A percentile compares a stretch with the other conserved stretches of the same genome.
These are phyloP conservation scores for Diaporthe ilicicola DNA, from an alignment of 2,329 filamentous ascomycete species.

Conservation along the genomic window DNA sequence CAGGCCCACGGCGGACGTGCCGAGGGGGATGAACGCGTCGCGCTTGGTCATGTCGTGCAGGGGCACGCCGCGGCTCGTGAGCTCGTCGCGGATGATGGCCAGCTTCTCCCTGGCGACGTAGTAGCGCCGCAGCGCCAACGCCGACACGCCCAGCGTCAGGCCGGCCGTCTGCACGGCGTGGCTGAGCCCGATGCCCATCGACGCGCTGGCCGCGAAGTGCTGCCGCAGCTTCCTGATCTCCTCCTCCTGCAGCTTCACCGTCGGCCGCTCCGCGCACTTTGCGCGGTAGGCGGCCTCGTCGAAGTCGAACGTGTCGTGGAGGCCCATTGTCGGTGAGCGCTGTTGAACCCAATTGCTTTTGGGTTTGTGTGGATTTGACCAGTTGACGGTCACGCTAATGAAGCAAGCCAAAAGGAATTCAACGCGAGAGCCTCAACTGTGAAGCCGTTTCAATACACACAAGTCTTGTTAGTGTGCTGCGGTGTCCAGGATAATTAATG, in stretches of 20 bases:
- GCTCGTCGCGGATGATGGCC: conserved; percentile 31
- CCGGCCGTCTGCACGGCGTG: conserved; percentile 30
- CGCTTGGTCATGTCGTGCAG: conserved; percentile 31
- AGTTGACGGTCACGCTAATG: too few relatives aligned
- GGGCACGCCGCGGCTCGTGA: conserved; percentile 27
- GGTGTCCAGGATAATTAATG: too few relatives aligned
- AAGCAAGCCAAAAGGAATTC: background rate
- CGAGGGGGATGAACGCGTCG: conserved; percentile 28
- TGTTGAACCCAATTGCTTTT: background rate
- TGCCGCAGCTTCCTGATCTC: conserved; percentile 31
- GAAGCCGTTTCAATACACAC: too few relatives aligned
- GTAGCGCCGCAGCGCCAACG: conserved; percentile 29
- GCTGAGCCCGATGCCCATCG: conserved; percentile 29
- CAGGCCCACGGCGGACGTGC: conserved; percentile 23
- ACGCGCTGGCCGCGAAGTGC: conserved; percentile 31
- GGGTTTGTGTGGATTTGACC: background rate
- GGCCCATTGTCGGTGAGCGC: conserved; percentile 20
- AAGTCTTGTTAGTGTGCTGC: background rate
- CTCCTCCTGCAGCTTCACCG: conserved; percentile 30
- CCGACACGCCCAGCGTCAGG: conserved; percentile 30
- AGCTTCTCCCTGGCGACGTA: conserved; percentile 30
- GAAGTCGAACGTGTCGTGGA: conserved; percentile 32
- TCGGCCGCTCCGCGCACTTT: conserved; percentile 29
- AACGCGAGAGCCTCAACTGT: background rate
- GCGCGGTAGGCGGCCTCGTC: conserved; percentile 30